Base-by-base conservation (phyloP, 2,329 filamentous ascomycete genomes). In the Pestalotiopsis sp. region DNA sequence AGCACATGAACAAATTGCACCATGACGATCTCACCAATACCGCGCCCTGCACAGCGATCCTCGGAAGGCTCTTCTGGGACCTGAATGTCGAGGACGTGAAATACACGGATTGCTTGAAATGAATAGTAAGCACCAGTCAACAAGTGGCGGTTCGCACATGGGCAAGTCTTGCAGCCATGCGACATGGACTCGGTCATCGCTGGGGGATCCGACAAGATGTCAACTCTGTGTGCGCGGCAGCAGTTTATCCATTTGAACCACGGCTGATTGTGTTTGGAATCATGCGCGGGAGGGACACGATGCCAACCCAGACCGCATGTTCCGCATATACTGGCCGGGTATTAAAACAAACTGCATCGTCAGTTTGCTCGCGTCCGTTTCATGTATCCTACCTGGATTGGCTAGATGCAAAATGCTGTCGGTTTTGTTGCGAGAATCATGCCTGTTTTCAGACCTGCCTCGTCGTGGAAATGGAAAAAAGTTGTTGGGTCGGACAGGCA, bases 11-110 rank as follows among this genome's bases (percentile, higher is more conserved):
- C 67, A 58, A 65, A 49, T 61, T 41, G 62, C 64, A 68, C 41
- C 23, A 66, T 59, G 65, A 20, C 66, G 65, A 69, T 70, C 70
- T 69, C 66, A 58, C 31, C 66, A 70, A 68, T 36, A 69, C 20
- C 17, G 17, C 45, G 66, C 67, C 68, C 45, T 52, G 45, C 45
- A 3, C 45, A 52, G 20, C 17, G 14, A 52, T n/a, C 20, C 3
- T 52, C 20, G 45, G 17, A n/a, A 20, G 20, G 7, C 7, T 23
- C 12, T 27, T 14, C 23, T 20, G n/a, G 25, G 27, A 9, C 17
- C 20, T 23, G 23, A 4, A 23, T 36, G 11, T 27, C 23, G 57
- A 59, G 57, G 9, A 59, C 23, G 14, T 59, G 45, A 52, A 52
- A 45, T 17, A 52, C 20, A n/a, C 20, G 45, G 7, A 52, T n/a